phyloP scores from a whole-genome alignment of 1,139 yeast genomes.

The Yamadazyma taylorii region DNA sequence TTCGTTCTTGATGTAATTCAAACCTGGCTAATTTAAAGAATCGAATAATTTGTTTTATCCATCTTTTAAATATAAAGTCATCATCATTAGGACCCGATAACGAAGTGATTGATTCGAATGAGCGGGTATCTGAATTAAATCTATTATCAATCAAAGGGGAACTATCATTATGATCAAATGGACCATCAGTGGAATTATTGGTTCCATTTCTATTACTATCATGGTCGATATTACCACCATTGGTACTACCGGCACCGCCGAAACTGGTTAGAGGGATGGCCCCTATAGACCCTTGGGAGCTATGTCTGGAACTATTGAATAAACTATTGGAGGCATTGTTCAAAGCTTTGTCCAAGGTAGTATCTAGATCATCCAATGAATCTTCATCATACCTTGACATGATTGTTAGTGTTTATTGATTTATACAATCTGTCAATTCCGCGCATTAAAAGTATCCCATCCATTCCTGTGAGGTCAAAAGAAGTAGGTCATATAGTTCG shows the following conservation, averaged over 20 bases:
- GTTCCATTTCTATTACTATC: neutral
- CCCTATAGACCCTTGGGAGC: conserved; percentile 27
- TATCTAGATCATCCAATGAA: conserved; percentile 45
- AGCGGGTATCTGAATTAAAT: conserved; percentile 16
- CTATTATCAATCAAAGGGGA: conserved; percentile 29
- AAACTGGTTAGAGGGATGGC: conserved; percentile 30
- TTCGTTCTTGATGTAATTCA: conserved; percentile 29
- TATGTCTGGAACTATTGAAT: conserved; percentile 22
- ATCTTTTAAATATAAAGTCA: conserved; percentile 17
- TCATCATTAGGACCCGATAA: conserved; percentile 15
- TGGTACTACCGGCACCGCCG: neutral
- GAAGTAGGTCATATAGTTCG: too few relatives aligned
- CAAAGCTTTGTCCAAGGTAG: conserved; percentile 44
- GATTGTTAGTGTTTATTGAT: neutral
- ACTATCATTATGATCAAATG: conserved; percentile 21
- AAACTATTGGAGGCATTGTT: conserved; percentile 38
- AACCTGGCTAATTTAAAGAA: conserved; percentile 27
- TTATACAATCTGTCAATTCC: neutral
- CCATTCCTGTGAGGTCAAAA: too few relatives aligned
- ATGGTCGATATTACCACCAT: neutral
- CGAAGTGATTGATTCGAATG: conserved; percentile 24
- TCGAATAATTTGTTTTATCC: conserved; percentile 17
- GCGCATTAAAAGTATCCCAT: neutral
- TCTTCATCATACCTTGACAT: conserved; percentile 22
- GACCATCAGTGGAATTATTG: conserved; percentile 6